Evolutionary conservation across 164 flowering plant species (phyloP).

Genomic region (Piper longum): DNA sequence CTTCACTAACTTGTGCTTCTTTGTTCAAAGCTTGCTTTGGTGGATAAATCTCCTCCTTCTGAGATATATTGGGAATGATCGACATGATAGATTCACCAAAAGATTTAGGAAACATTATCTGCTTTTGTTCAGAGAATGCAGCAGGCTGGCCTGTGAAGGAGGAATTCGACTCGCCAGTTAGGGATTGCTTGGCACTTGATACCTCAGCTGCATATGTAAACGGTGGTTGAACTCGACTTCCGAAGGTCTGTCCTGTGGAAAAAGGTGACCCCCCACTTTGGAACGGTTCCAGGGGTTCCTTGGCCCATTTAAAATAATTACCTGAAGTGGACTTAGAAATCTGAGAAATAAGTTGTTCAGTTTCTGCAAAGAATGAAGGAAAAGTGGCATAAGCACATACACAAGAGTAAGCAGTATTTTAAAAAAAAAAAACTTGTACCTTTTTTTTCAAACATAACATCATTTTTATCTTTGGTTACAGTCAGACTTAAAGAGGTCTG

Average conservation of each 20-base stretch:
- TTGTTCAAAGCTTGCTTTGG: conserved; percentile 9
- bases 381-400: background rate
- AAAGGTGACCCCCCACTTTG: conserved; percentile 15
- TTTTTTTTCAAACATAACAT: background rate
- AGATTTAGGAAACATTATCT: conserved; percentile 12
- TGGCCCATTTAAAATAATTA: conserved; percentile 22
- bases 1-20: conserved; percentile 7
- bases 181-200: conserved; percentile 9
- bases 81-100: conserved; percentile 9
- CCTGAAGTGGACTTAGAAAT: conserved; percentile 14
- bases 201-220: conserved; percentile 11
- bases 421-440: background rate
- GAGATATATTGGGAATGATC: conserved; percentile 1
- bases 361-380: conserved; percentile 15
- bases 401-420: background rate
- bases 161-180: conserved; percentile 7
- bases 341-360: conserved; percentile 13
- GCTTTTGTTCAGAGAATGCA: conserved; percentile 11
- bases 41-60: conserved; percentile 9
- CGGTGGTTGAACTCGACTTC: conserved; percentile 6
- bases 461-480: conserved; percentile 11
- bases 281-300: conserved; percentile 12
- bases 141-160: conserved; percentile 5
- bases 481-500: conserved; percentile 3
- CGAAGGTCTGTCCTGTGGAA: conserved; percentile 12